Percentiles rank a stretch among this genome's conserved stretches.
phyloP scores from a whole-genome alignment of 257 asterid genomes.

The Ilex asprella region DNA sequence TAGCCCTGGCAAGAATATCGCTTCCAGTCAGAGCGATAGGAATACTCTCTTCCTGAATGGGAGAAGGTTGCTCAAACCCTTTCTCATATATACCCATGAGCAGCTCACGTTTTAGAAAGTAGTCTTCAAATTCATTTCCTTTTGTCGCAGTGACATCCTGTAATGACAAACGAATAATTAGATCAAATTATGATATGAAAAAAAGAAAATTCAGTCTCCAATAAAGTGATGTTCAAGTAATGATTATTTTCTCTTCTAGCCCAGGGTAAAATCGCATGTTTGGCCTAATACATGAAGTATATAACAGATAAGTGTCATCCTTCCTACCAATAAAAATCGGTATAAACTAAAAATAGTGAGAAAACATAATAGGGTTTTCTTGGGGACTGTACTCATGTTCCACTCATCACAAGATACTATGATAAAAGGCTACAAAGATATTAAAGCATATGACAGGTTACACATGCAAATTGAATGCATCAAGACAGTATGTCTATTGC shows the following conservation, averaged over 20 bases:
- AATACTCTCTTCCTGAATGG: slow-evolving; percentile 83
- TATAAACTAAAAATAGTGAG: too few relatives aligned
- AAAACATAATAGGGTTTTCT: too few relatives aligned
- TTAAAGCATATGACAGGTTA: too few relatives aligned
- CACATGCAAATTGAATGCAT: too few relatives aligned
- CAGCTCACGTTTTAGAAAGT: slow-evolving; percentile 76
- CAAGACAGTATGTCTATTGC: too few relatives aligned
- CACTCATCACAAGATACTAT: too few relatives aligned
- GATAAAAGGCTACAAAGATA: too few relatives aligned
- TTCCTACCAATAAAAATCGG: background rate
- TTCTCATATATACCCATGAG: slow-evolving; percentile 87
- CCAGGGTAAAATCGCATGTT: background rate
- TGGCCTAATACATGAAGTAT: background rate
- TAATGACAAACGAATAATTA: background rate
- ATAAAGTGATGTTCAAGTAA: background rate
- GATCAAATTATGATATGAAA: background rate
- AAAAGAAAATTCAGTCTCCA: slow-evolving; percentile 5
- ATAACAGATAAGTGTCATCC: background rate
- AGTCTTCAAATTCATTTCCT: slow-evolving; percentile 85
- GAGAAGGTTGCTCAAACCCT: slow-evolving; percentile 78
- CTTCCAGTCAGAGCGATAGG: slow-evolving; percentile 82
- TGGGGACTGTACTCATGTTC: too few relatives aligned
- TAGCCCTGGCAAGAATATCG: slow-evolving; percentile 77
- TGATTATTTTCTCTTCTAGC: background rate
- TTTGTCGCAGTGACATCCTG: slow-evolving; percentile 87